Evolutionary conservation across 345 rosid species (phyloP).

Genomic region (Conringia planisiliqua): DNA sequence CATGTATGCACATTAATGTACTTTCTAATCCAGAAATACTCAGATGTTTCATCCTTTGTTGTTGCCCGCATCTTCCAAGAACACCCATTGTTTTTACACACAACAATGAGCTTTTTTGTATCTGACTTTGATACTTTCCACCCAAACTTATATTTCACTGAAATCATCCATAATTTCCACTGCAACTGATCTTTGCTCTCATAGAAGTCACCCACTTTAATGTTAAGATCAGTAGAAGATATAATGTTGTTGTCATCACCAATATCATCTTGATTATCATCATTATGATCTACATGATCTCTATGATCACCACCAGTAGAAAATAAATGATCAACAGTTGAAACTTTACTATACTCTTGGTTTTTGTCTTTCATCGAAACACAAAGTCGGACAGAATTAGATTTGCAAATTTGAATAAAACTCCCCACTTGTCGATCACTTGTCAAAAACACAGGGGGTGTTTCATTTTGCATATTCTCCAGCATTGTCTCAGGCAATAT

Average conservation of each 20-base stretch:
- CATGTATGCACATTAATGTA: neutral
- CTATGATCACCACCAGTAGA: neutral
- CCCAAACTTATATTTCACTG: neutral
- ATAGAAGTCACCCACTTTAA: neutral
- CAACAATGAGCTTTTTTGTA: neutral
- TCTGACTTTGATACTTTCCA: neutral
- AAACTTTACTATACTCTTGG: neutral
- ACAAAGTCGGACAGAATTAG: too few species aligned
- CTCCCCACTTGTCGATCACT: too few species aligned
- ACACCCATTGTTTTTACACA: neutral
- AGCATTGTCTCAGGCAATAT: too few species aligned
- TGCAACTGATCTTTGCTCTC: neutral
- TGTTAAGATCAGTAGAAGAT: neutral
- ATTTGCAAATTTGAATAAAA: too few species aligned
- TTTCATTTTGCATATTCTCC: too few species aligned
- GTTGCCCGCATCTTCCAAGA: neutral
- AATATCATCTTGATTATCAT: neutral
- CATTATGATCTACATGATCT: neutral
- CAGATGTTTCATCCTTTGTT: neutral
- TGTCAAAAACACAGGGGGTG: too few species aligned
- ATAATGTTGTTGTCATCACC: neutral
- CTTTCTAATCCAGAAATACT: neutral
- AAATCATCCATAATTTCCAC: neutral
- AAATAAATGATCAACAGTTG: neutral
- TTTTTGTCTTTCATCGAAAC: neutral